Conservation (phyloP, 1,284 basidiomycete genomes). For the Retiboletus flavoniger region DNA sequence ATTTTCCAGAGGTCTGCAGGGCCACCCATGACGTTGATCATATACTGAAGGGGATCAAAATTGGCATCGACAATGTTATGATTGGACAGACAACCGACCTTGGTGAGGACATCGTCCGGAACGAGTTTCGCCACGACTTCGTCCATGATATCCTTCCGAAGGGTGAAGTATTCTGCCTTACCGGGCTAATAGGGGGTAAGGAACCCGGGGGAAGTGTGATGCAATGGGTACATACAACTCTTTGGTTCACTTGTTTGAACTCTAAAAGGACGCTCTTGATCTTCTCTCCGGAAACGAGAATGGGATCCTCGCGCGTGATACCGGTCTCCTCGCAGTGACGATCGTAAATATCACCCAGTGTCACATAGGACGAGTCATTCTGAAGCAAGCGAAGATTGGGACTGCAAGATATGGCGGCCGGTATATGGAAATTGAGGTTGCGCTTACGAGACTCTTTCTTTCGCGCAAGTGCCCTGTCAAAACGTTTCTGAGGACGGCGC, state of each 20-base stretch:
- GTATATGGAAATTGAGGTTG: slow-evolving; percentile 90
- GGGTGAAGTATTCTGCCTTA: slow-evolving; percentile 68
- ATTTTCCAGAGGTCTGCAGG: slow-evolving; percentile 94
- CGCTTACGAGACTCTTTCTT: slow-evolving; percentile 95
- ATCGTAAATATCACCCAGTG: slow-evolving; percentile 93
- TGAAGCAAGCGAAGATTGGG: slow-evolving; percentile 86
- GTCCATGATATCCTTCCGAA: slow-evolving; percentile 89
- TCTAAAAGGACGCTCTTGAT: slow-evolving; percentile 68
- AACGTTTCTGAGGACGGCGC: slow-evolving; percentile 11
- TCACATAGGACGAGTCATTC: slow-evolving; percentile 89
- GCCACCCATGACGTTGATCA: slow-evolving; percentile 82
- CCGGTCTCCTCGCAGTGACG: slow-evolving; percentile 78
- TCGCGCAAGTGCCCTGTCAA: slow-evolving; percentile 69
- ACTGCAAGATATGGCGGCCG: slow-evolving; percentile 83
- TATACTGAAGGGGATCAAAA: slow-evolving; percentile 61
- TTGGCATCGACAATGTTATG: background rate
- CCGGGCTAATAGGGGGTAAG: slow-evolving; percentile 43
- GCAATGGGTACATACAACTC: slow-evolving; percentile 43
- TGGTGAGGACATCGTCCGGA: slow-evolving; percentile 85
- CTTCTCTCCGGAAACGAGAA: slow-evolving; percentile 82
- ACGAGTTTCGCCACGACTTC: slow-evolving; percentile 90
- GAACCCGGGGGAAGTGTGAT: background rate
- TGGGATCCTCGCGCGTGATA: slow-evolving; percentile 86
- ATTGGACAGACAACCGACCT: slow-evolving; percentile 51
- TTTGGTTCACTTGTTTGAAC: slow-evolving; percentile 50